Percentiles rank a stretch among this genome's conserved stretches.
phyloP scores from a whole-genome alignment of 139 green algal genomes.

The Marvania coccoides region DNA sequence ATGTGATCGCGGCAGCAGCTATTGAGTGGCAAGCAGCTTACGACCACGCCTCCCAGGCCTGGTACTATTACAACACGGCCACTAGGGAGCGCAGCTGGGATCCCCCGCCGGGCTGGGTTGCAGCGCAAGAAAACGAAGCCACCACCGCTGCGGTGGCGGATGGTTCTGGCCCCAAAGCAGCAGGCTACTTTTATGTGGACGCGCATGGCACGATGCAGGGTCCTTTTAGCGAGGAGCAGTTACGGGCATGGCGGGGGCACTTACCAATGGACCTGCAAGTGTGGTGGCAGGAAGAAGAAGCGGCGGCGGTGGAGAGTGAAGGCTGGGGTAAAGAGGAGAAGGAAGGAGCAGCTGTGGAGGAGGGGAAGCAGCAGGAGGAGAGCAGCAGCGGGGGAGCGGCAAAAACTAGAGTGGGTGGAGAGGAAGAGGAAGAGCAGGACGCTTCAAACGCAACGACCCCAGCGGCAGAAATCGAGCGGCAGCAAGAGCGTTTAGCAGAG shows the following conservation, averaged over 20 bases:
- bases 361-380: neutral
- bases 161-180: neutral
- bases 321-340: neutral
- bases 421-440: neutral
- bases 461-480: no score
- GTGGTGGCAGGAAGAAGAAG: no score
- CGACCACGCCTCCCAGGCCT: neutral
- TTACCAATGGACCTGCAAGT: constrained; percentile 52
- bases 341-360: neutral
- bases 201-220: constrained; percentile 27
- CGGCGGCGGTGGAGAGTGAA: constrained; percentile 4
- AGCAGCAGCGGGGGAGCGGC: neutral
- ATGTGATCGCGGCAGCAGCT: no score
- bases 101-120: neutral
- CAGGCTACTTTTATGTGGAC: constrained; percentile 33
- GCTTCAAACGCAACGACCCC: no score
- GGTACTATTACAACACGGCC: constrained; percentile 7
- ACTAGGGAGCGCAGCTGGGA: neutral
- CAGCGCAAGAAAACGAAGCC: neutral
- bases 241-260: constrained; percentile 33
- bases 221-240: constrained; percentile 31
- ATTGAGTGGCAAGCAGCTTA: neutral
- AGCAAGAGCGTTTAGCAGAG: no score
- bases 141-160: neutral
- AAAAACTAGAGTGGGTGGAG: neutral